phyloP scores from a whole-genome alignment of 1,284 basidiomycete genomes.

The Tetrapyrgos nigripes region DNA sequence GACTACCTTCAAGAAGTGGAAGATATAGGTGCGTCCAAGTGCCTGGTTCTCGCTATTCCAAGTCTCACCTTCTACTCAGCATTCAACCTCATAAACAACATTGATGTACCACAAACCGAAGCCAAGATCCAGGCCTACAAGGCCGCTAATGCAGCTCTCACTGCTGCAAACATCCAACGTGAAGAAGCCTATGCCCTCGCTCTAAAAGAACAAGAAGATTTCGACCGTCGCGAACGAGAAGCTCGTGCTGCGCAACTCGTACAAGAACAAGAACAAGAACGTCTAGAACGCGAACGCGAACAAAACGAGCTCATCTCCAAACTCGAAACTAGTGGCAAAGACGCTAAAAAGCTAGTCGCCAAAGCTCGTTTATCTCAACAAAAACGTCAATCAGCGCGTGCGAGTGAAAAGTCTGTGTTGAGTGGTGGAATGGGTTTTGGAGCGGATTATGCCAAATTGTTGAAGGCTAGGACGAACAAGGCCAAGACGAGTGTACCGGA shows the following conservation, averaged over 20 bases:
- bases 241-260: conserved; percentile 71
- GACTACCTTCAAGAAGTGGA: conserved; percentile 97
- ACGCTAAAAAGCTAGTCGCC: conserved; percentile 72
- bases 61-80: conserved; percentile 51
- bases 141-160: conserved; percentile 80
- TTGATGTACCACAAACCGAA: conserved; percentile 88
- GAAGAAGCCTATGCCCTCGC: conserved; percentile 77
- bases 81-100: conserved; percentile 95
- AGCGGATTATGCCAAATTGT: conserved; percentile 47
- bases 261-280: conserved; percentile 76
- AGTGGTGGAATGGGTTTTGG: conserved; percentile 41
- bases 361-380: conserved; percentile 70
- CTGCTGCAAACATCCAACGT: conserved; percentile 79
- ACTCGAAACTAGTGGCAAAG: conserved; percentile 76
- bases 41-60: conserved; percentile 1
- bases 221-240: conserved; percentile 73
- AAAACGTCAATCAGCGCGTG: conserved; percentile 62
- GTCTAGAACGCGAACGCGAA: conserved; percentile 78
- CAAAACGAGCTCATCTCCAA: conserved; percentile 81
- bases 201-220: conserved; percentile 79
- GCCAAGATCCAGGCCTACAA: conserved; percentile 82
- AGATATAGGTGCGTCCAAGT: conserved; percentile 78
- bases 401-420: conserved; percentile 51
- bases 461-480: conserved; percentile 63
- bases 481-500: conserved; percentile 59